phyloP scores from a whole-genome alignment of 176 grass and related monocot species.

The Oryza nivara region DNA sequence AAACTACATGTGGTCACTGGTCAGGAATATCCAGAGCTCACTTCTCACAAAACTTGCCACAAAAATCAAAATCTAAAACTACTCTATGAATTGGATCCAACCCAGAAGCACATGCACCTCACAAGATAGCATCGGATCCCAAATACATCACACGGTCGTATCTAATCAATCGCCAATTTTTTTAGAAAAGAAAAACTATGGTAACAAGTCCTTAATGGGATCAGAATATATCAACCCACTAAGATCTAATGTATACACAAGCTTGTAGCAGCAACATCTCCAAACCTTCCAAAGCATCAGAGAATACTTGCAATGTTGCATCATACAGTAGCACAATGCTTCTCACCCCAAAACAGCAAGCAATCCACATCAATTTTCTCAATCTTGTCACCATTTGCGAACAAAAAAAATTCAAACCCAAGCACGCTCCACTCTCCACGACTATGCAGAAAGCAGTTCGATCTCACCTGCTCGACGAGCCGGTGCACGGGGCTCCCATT shows the following conservation, averaged over 20 bases:
- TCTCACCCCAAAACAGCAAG: conserved; percentile 14
- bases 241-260: conserved; percentile 4
- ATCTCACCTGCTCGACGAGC: conserved; percentile 86
- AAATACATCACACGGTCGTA: not conserved
- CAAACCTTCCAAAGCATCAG: conserved; percentile 14
- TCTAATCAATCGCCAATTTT: not conserved
- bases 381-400: not conserved
- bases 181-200: not conserved
- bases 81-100: not conserved
- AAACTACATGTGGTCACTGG: not conserved
- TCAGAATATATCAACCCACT: not conserved
- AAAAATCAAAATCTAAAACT: not conserved
- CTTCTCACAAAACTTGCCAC: conserved; percentile 1
- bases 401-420: not conserved
- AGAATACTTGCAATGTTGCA: not conserved
- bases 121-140: not conserved
- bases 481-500: conserved; percentile 98
- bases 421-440: not conserved
- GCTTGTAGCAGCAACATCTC: not conserved
- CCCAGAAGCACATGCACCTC: conserved; percentile 7
- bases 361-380: not conserved
- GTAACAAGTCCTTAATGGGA: not conserved
- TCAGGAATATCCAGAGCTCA: not conserved
- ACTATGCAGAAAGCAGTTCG: not conserved
- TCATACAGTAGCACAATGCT: not conserved